These are phyloP conservation scores for Populus hybrid DNA, from an alignment of 441 rosid genomes.

Conservation along the genomic window DNA sequence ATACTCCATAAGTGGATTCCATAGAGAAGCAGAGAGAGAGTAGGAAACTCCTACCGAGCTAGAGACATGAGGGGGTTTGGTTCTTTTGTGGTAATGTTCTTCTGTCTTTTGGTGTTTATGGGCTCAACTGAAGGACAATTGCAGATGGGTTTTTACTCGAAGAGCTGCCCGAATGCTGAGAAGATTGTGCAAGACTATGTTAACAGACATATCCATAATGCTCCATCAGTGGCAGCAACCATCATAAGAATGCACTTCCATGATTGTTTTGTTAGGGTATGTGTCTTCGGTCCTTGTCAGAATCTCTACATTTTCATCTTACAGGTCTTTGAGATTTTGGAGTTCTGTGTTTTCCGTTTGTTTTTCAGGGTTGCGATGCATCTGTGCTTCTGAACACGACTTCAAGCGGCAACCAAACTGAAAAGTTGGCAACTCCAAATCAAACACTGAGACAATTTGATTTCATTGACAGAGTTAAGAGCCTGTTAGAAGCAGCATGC, in stretches of 20 bases:
- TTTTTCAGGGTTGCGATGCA: conserved; percentile 70
- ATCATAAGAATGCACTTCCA: conserved; percentile 83
- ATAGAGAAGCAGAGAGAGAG: neutral
- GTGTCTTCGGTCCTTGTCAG: neutral
- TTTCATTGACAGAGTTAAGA: conserved; percentile 67
- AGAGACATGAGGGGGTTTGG: conserved; percentile 21
- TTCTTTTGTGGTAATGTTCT: conserved; percentile 11
- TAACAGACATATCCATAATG: conserved; percentile 47
- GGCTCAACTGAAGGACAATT: conserved; percentile 47
- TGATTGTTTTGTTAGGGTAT: conserved; percentile 80
- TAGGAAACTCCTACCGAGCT: neutral
- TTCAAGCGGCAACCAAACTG: conserved; percentile 42
- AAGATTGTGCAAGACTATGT: conserved; percentile 21
- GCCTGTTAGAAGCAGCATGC: conserved; percentile 59
- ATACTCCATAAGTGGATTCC: neutral
- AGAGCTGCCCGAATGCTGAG: conserved; percentile 72
- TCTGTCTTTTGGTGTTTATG: conserved; percentile 29
- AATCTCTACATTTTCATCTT: neutral
- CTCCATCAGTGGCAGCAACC: conserved; percentile 71
- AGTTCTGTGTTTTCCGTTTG: neutral
- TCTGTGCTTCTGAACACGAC: conserved; percentile 70
- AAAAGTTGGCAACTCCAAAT: conserved; percentile 58
- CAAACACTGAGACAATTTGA: conserved; percentile 57
- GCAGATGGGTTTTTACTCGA: conserved; percentile 49
- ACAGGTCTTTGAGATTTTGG: too few species aligned